These are phyloP conservation scores for Kwoniella shandongensis DNA, from an alignment of 768 basidiomycete genomes.

Conservation along the genomic window DNA sequence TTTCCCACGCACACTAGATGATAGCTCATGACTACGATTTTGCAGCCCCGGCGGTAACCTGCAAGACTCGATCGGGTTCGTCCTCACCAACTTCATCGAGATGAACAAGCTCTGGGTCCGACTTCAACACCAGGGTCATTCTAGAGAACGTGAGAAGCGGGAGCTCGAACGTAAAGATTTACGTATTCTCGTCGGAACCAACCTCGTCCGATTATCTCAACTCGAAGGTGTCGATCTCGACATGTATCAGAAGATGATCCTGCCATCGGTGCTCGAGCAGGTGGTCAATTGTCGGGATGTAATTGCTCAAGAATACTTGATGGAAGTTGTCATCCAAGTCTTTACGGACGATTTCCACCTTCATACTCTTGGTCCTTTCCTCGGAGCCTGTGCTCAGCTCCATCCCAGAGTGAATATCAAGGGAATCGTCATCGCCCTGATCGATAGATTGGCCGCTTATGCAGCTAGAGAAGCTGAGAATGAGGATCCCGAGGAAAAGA, in stretches of 20 bases:
- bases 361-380: constrained; percentile 91
- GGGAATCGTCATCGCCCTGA: constrained; percentile 93
- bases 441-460: constrained; percentile 91
- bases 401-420: constrained; percentile 99
- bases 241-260: constrained; percentile 79
- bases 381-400: constrained; percentile 90
- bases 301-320: constrained; percentile 97
- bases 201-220: constrained; percentile 90
- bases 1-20: constrained; percentile 1
- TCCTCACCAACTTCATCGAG: constrained; percentile 97
- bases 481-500: constrained; percentile 92
- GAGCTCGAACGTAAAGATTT: constrained; percentile 94
- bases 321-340: constrained; percentile 99
- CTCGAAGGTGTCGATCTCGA: constrained; percentile 94
- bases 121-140: constrained; percentile 95
- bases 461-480: constrained; percentile 96
- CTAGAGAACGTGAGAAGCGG: constrained; percentile 93
- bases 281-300: constrained; percentile 98
- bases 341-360: constrained; percentile 99
- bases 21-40: not conserved
- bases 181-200: constrained; percentile 94
- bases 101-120: constrained; percentile 99
- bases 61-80: constrained; percentile 92
- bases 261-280: constrained; percentile 92
- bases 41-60: constrained; percentile 79